Evolutionary conservation across 177 flowering plant species (phyloP), one percentile per base, ranked within the genome.

Genomic region (Vitis hybrid): DNA sequence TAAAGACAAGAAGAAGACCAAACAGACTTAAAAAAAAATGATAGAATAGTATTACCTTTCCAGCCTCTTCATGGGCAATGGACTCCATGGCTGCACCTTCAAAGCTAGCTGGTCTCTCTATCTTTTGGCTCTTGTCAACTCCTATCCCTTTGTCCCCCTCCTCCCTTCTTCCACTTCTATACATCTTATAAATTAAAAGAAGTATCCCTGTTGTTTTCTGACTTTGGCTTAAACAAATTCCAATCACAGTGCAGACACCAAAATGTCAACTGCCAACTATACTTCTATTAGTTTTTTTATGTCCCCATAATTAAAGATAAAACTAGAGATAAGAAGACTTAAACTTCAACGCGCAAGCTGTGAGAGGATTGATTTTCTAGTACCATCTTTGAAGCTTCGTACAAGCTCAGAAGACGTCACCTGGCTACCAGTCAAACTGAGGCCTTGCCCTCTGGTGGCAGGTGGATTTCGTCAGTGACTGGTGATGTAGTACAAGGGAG

Each of bases 301-400:
- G 2, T 10, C 49, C 10, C 10, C 9, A 12, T 53, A 3, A 15
- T 15, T 18, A 51, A 55, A 59, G 45, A 56, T 29, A 19, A 66
- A 52, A 10, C 18, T 2, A 55, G 68, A 75, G 68, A 62, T 62
- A 63, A 68, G 68, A 67, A 69, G 53, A 68, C 60, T 55, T 26
- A 3, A 26, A 26, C 29, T 26, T 26, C 29, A 26, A 26, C 29
- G 29, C 29, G 29, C 29, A 26, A 26, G 29, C 29, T 60, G 18
- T 72, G 77, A 73, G 16, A 20, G 18, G 10, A 16, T 2, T 55
- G 16, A 11, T 62, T 55, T 13, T 18, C 0, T 16, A 7, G 64
- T 53, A 67, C 20, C 18, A 70, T 65, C 29, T 13, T 75, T 72
- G 81, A 75, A 78, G 81, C 71, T 78, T 78, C 76, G 66, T 74